Base-by-base conservation (phyloP, 2,329 filamentous ascomycete genomes). In the Lachnellula cervina region DNA sequence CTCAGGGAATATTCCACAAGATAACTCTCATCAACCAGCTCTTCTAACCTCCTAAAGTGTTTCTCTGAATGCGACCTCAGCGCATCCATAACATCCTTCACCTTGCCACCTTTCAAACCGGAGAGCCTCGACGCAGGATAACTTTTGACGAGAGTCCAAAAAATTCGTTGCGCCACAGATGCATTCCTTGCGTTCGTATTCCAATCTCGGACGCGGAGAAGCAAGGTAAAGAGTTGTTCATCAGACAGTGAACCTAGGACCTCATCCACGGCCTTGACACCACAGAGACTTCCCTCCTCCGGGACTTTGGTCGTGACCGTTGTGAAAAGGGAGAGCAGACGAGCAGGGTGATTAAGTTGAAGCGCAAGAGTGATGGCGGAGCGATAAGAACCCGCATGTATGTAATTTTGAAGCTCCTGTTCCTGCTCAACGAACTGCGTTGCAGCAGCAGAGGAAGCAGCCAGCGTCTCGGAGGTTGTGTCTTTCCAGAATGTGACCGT, bases 401-500 rank as follows among this genome's bases (percentile, higher is more conserved):
- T 93, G 72, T 94, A 90, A 71, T 99, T 99, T 68, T 96, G 86
- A 7, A 99, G 80, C 67, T 93, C 84, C 69, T 99, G 94, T 68
- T 97, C 93, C 71, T 97, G 90, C 73, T 99, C 93, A 47, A 96
- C 87, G 53, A 93, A 82, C 69, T 87, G 84, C 5, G 88, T 84
- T 37, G 88, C 87, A 4, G 88, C 89, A 42, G 84, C 82, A 1
- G 87, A 87, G 0, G 88, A 83, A 2, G 87, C 86, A 16, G 84
- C 83, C 59, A 90, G 86, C 0, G 93, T 96, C 56, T 88, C 80
- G 4, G 84, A 82, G 0, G 91, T 95, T 2, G 91, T 97, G 69
- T 99, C 94, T 66, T 85, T 86, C 94, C 94, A 99, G 75, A 97
- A 96, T 0, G 90, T 95, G 38, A 99, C 83, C 0, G 90, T 92